Conservation (phyloP, 805 yeast species). For the Candida montana region DNA sequence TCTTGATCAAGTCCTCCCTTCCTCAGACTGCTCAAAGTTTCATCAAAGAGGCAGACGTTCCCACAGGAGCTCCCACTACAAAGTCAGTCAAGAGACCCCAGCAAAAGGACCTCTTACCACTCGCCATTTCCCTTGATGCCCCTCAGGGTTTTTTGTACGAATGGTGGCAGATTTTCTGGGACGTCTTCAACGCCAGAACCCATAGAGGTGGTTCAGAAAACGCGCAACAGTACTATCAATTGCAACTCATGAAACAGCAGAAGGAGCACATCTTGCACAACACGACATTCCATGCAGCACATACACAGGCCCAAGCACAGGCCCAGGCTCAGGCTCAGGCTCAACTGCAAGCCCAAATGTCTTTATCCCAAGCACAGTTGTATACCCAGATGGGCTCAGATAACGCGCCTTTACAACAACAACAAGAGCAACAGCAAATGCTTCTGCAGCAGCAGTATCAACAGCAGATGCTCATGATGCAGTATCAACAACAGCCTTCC, state of each 20-base stretch:
- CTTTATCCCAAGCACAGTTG: slow-evolving; percentile 12
- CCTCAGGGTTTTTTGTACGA: slow-evolving; percentile 85
- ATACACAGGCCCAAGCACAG: slow-evolving; percentile 34
- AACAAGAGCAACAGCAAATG: slow-evolving; percentile 24
- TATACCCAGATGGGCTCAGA: slow-evolving; percentile 15
- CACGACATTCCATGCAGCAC: slow-evolving; percentile 39
- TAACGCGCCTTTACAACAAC: slow-evolving; percentile 13
- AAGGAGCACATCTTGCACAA: slow-evolving; percentile 50
- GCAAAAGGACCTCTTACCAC: slow-evolving; percentile 40
- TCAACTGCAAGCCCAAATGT: slow-evolving; percentile 11
- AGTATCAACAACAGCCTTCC: slow-evolving; percentile 9
- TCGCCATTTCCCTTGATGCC: slow-evolving; percentile 63
- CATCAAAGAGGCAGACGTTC: slow-evolving; percentile 68
- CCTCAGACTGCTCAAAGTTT: slow-evolving; percentile 70
- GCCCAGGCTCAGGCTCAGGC: slow-evolving; percentile 20
- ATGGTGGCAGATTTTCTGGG: slow-evolving; percentile 98
- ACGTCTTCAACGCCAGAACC: slow-evolving; percentile 77
- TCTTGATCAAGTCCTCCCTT: slow-evolving; percentile 66
- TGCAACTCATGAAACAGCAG: slow-evolving; percentile 52
- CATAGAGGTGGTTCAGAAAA: slow-evolving; percentile 55
- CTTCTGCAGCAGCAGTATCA: slow-evolving; percentile 28
- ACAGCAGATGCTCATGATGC: slow-evolving; percentile 7
- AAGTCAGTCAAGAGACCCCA: slow-evolving; percentile 20
- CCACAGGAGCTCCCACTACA: slow-evolving; percentile 20
- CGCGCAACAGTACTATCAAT: slow-evolving; percentile 69